These are phyloP conservation scores for Plantago ovata DNA, from an alignment of 257 asterid species.

Conservation along the genomic window DNA sequence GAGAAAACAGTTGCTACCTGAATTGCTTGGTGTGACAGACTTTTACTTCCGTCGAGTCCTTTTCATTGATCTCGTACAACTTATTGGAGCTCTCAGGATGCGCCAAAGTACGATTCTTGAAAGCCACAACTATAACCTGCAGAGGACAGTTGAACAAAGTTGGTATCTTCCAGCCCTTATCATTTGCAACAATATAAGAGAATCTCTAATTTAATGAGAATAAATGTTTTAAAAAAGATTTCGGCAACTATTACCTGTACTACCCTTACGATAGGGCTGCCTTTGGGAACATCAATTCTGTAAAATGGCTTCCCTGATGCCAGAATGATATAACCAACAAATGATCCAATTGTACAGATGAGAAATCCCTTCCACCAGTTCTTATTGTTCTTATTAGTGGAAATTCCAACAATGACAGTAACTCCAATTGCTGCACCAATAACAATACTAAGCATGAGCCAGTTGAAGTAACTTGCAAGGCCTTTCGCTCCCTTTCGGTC, in stretches of 20 bases:
- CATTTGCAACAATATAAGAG: no score
- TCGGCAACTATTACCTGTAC: constrained; percentile 37
- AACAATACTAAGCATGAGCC: constrained; percentile 54
- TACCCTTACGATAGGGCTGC: constrained; percentile 58
- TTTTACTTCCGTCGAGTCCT: constrained; percentile 36
- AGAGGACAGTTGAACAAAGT: background rate
- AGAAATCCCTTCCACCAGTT: constrained; percentile 90
- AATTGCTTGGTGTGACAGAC: constrained; percentile 67
- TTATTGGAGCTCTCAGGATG: constrained; percentile 42
- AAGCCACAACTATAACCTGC: constrained; percentile 74
- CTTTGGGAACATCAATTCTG: constrained; percentile 53
- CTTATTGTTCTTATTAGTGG: constrained; percentile 48
- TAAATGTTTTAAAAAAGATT: no score
- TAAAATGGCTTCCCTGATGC: constrained; percentile 54
- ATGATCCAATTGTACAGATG: constrained; percentile 31
- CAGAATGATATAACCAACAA: constrained; percentile 38
- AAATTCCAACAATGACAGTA: constrained; percentile 64
- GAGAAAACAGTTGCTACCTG: constrained; percentile 31
- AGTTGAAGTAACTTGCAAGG: constrained; percentile 76
- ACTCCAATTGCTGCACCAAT: constrained; percentile 59
- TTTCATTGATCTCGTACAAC: constrained; percentile 60
- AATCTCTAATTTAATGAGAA: no score
- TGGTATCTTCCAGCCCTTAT: no score
- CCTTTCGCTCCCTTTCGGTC: constrained; percentile 61
- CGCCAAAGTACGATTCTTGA: constrained; percentile 46